Evolutionary conservation across 2,329 filamentous ascomycete species (phyloP).

Genomic region (Eutypa lata): DNA sequence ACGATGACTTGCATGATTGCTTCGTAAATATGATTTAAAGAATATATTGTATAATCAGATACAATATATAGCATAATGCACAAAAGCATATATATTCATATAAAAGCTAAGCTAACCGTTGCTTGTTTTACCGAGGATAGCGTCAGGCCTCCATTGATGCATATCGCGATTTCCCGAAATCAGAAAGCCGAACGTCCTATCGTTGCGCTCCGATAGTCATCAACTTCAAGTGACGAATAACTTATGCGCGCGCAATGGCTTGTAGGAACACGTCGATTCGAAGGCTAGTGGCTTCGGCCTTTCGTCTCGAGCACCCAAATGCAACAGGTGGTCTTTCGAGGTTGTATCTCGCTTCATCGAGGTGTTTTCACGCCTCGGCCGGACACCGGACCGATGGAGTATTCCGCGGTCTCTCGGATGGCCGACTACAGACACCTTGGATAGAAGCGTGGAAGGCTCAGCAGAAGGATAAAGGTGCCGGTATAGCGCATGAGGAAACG

Average conservation of each 20-base stretch:
- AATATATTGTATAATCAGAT: too few relatives aligned
- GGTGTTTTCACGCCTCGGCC: slow-evolving; percentile 21
- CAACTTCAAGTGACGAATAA: neutral
- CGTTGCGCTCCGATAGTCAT: neutral
- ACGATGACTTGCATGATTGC: too few relatives aligned
- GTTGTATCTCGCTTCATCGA: neutral
- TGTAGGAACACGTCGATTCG: slow-evolving; percentile 10
- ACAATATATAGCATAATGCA: too few relatives aligned
- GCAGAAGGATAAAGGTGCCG: slow-evolving; percentile 36
- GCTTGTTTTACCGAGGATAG: neutral
- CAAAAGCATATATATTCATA: neutral
- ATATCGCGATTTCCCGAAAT: neutral
- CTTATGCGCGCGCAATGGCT: slow-evolving; percentile 10
- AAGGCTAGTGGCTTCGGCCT: slow-evolving; percentile 11
- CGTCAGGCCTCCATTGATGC: neutral
- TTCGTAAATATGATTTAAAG: too few relatives aligned
- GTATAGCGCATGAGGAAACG: slow-evolving; percentile 17
- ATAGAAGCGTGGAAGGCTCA: slow-evolving; percentile 62
- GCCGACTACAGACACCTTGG: slow-evolving; percentile 54
- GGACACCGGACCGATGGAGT: slow-evolving; percentile 32
- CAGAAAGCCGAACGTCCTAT: neutral
- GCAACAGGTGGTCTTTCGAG: neutral
- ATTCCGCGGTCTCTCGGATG: slow-evolving; percentile 33
- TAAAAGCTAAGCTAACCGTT: neutral
- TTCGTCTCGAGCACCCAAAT: neutral